Evolutionary conservation across 1,139 yeast genomes (phyloP).

Genomic region (Tardiomyces depauwii): DNA sequence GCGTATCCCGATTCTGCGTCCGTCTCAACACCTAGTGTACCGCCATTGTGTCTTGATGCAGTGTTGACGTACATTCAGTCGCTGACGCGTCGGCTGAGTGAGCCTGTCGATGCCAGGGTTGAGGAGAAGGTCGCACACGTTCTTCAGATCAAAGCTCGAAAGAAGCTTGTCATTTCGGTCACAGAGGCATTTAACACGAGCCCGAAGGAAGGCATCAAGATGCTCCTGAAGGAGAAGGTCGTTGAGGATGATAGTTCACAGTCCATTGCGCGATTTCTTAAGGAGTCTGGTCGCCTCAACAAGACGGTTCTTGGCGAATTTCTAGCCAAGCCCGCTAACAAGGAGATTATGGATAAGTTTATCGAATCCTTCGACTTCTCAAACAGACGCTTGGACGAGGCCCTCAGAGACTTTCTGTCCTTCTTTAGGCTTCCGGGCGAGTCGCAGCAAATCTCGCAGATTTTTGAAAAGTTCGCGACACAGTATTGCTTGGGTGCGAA

Average conservation of each 20-base stretch:
- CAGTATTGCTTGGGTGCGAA: slow-evolving; percentile 50
- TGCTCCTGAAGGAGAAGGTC: slow-evolving; percentile 52
- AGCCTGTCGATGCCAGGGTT: slow-evolving; percentile 7
- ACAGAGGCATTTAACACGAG: slow-evolving; percentile 64
- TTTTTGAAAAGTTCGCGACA: slow-evolving; percentile 77
- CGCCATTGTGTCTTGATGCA: slow-evolving; percentile 90
- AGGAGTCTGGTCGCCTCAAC: slow-evolving; percentile 67
- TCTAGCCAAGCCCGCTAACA: slow-evolving; percentile 65
- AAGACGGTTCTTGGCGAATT: slow-evolving; percentile 82
- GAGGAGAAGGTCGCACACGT: slow-evolving; percentile 12
- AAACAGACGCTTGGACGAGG: slow-evolving; percentile 82
- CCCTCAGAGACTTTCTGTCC: slow-evolving; percentile 68
- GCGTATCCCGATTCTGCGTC: slow-evolving; percentile 73
- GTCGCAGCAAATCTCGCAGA: slow-evolving; percentile 88
- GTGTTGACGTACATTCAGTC: slow-evolving; percentile 58
- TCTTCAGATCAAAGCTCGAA: slow-evolving; percentile 37
- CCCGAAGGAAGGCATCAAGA: slow-evolving; percentile 63
- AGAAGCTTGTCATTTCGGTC: slow-evolving; percentile 66
- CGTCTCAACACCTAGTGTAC: slow-evolving; percentile 74
- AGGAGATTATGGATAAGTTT: slow-evolving; percentile 50
- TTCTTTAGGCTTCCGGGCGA: slow-evolving; percentile 94
- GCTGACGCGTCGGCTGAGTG: slow-evolving; percentile 33
- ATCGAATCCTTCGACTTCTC: slow-evolving; percentile 64
- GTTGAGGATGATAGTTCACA: slow-evolving; percentile 44
- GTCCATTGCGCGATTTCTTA: slow-evolving; percentile 68